Evolutionary conservation across 306 rosid species (phyloP), one percentile per base, ranked within the genome.

Genomic region (Inga laurina): DNA sequence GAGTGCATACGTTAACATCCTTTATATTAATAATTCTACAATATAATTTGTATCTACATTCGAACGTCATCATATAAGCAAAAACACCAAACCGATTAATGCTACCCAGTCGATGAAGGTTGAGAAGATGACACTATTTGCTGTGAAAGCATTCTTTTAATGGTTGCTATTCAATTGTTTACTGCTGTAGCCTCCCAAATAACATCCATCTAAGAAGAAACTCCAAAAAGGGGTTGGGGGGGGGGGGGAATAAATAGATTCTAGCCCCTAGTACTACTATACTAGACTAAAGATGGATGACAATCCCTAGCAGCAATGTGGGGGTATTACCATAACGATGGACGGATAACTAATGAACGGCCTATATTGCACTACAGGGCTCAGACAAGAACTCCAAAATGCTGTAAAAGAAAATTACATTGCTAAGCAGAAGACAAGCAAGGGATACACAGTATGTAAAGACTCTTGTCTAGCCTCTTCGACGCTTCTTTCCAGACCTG

Each of bases 401-500:
- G 80, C 71, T 59, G 75, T 21, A 73, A 37, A 30, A 67, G 67
- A 51, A 51, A 76, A 78, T 70, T 52, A 79, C 81, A 78, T 49
- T 65, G 82, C 75, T 74, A 72, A 78, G 56, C 77, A 77, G 56
- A 80, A 45, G 82, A 45, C 85, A 68, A 57, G 80, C 82, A 76
- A n/a, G 74, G 87, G 62, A 84, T 66, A 49, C 64, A 84, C 44
- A 77, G 75, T 2, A 35, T 69, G 59, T 21, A 34, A 30, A 64
- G 51, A 65, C 88, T 77, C 79, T 71, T 87, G 75, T 82, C 79
- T 93, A 59, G 79, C 54, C 89, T 88, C 94, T 88, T 64, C 85
- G 83, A 48, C 98, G 92, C 84, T 93, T 96, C 91, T 89, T 94
- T 62, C 97, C 99, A 18, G 86, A 54, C 92, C 90, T 95, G 71